phyloP scores from a whole-genome alignment of 805 yeast species.

The Saturnispora saitoi region DNA sequence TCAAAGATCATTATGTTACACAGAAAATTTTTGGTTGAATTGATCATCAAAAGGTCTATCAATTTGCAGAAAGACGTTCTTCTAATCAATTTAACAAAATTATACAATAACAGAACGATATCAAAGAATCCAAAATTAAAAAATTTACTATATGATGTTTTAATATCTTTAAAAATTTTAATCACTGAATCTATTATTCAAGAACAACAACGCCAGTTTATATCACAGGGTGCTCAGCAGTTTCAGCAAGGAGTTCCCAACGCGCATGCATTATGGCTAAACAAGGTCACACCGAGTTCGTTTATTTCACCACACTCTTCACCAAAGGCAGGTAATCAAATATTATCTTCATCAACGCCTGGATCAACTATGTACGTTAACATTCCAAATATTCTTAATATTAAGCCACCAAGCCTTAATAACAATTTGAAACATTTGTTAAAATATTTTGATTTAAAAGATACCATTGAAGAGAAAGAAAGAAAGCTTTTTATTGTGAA shows the following conservation, averaged over 20 bases:
- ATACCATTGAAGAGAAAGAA: slow-evolving; percentile 20
- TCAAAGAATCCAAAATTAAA: slow-evolving; percentile 39
- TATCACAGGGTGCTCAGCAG: slow-evolving; percentile 6
- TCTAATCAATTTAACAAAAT: slow-evolving; percentile 36
- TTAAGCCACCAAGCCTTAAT: slow-evolving; percentile 28
- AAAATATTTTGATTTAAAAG: slow-evolving; percentile 19
- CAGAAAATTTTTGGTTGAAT: slow-evolving; percentile 38
- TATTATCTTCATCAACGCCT: slow-evolving; percentile 4
- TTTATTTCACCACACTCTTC: slow-evolving; percentile 17
- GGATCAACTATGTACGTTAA: slow-evolving; percentile 5
- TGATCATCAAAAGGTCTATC: slow-evolving; percentile 34
- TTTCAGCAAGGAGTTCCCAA: slow-evolving; percentile 12
- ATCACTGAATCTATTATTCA: slow-evolving; percentile 24
- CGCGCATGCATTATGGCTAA: slow-evolving; percentile 16
- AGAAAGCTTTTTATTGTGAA: slow-evolving; percentile 16
- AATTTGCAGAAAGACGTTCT: slow-evolving; percentile 37
- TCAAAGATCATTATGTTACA: slow-evolving; percentile 52
- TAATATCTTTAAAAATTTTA: slow-evolving; percentile 41
- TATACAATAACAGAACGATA: slow-evolving; percentile 39
- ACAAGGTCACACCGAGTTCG: slow-evolving; percentile 19
- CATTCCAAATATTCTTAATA: slow-evolving; percentile 20
- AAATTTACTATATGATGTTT: slow-evolving; percentile 50
- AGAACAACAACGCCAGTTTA: slow-evolving; percentile 10
- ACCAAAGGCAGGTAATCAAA: background rate
- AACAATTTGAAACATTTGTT: slow-evolving; percentile 23